Evolutionary conservation across 2,329 filamentous ascomycete genomes (phyloP), one percentile per base, ranked within the genome.

Genomic region (Pseudocercospora ulei): DNA sequence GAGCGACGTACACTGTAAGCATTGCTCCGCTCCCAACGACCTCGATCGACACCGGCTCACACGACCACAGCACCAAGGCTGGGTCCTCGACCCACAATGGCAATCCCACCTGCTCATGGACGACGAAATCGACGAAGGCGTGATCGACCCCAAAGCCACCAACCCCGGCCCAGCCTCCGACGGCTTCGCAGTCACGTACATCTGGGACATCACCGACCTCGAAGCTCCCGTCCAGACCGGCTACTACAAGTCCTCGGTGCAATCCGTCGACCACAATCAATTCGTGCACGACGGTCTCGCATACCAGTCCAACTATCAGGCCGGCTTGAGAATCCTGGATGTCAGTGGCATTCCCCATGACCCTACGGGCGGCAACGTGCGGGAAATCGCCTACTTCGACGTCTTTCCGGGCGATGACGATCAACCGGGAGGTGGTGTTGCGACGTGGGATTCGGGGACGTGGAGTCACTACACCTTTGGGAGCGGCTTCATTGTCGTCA

Each of bases 391-490:
- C 2, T 71, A 62, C 58, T 71, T 72, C 38, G 69, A 72, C 34
- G 62, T 68, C 19, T 65, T 68, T 52, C 69, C 68, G 1, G 67
- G 69, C 44, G 69, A 72, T 45, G 69, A 72, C 23, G 22, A 33
- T 16, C n/a, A 30, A 43, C 51, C 16, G 37, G 53, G n/a, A 61
- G 64, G 25, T 65, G 68, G 43, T 2, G 60, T 67, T n/a, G 51
- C 50, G 3, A 39, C 38, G 23, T 47, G 43, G 43, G 27, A 54
- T 23, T 39, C 33, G 38, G 42, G 68, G 63, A 65, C 65, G 1
- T 72, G 69, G 69, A 66, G 61, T n/a, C 62, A 63, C 27, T 71
- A 69, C 41, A 65, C 66, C 1, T 72, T 72, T 51, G 63, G 63
- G 48, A 66, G 62, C 1, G 69, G 69, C 2, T 65, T 64, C 47